These are phyloP conservation scores for Penicillium taxi DNA, from an alignment of 495 filamentous ascomycete species.

Conservation along the genomic window DNA sequence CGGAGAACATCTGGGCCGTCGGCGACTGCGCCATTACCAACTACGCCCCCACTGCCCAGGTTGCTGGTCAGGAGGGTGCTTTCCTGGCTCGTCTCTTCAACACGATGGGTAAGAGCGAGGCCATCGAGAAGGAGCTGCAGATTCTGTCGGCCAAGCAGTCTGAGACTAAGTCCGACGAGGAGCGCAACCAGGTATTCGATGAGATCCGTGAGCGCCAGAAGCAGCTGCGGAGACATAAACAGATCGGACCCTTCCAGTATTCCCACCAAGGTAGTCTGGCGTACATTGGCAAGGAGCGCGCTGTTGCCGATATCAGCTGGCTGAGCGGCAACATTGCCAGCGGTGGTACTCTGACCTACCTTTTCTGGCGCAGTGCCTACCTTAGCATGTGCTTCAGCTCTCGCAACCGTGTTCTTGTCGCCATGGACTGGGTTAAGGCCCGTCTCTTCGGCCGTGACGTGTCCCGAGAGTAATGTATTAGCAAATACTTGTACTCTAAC, in stretches of 20 bases:
- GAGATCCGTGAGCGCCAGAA: constrained; percentile 81
- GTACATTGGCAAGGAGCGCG: constrained; percentile 97
- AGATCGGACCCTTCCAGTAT: constrained; percentile 95
- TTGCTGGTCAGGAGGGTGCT: constrained; percentile 89
- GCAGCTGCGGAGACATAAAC: constrained; percentile 79
- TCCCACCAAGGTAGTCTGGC: constrained; percentile 92
- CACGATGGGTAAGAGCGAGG: constrained; percentile 87
- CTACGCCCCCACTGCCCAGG: constrained; percentile 96
- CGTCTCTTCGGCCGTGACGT: constrained; percentile 93
- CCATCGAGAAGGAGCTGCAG: constrained; percentile 64
- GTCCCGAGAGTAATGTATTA: constrained; percentile 66
- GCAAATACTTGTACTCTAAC: constrained; percentile 1
- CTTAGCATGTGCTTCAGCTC: constrained; percentile 99
- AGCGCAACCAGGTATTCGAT: constrained; percentile 47
- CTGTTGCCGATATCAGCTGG: constrained; percentile 96
- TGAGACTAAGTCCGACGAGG: constrained; percentile 49
- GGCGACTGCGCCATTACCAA: constrained; percentile 90
- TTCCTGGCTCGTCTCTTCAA: constrained; percentile 96
- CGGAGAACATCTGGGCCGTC: constrained; percentile 90
- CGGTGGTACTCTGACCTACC: constrained; percentile 71
- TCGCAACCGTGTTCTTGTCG: constrained; percentile 85
- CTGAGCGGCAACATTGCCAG: constrained; percentile 90
- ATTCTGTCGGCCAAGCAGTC: constrained; percentile 55
- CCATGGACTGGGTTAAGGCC: constrained; percentile 93
- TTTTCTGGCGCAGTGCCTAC: constrained; percentile 97